Percentiles rank a stretch among this genome's conserved stretches.
phyloP scores from a whole-genome alignment of 805 yeast species.

The Candida ulmi region DNA sequence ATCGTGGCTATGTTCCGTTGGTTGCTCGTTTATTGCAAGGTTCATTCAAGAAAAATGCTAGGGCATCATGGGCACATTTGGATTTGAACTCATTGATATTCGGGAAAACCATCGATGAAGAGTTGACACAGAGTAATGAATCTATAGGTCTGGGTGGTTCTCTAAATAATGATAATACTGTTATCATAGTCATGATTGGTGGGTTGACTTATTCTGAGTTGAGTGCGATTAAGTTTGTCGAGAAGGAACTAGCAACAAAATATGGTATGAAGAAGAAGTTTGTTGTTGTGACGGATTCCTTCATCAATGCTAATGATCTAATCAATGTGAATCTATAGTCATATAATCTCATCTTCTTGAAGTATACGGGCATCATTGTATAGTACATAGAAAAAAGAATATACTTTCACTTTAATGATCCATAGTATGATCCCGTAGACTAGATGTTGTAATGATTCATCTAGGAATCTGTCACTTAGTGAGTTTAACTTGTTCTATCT shows the following conservation, averaged over 20 bases:
- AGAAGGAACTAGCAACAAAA: conserved; percentile 34
- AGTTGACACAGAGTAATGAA: conserved; percentile 10
- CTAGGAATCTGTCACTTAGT: no score
- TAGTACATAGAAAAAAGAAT: no score
- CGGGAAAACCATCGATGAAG: conserved; percentile 31
- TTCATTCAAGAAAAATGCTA: conserved; percentile 38
- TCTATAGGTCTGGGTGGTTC: conserved; percentile 12
- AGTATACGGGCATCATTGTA: no score
- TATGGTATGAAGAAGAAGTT: conserved; percentile 31
- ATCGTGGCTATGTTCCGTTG: conserved; percentile 82
- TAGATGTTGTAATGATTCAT: no score
- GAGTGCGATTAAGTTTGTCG: conserved; percentile 61
- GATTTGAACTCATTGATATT: conserved; percentile 28
- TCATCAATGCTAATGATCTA: conserved; percentile 37
- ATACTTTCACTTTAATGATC: no score
- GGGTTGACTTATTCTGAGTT: conserved; percentile 86
- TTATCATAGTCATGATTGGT: conserved; percentile 61
- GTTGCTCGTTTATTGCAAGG: conserved; percentile 63
- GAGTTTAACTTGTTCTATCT: no score
- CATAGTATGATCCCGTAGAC: no score
- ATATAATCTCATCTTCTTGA: no score
- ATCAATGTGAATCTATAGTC: conserved; percentile 9
- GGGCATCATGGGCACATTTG: conserved; percentile 32
- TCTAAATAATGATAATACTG: conserved; percentile 17
- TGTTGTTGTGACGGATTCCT: conserved; percentile 42